Conservation (phyloP, 2,329 filamentous ascomycete genomes). For the Xylariaceae sp. region DNA sequence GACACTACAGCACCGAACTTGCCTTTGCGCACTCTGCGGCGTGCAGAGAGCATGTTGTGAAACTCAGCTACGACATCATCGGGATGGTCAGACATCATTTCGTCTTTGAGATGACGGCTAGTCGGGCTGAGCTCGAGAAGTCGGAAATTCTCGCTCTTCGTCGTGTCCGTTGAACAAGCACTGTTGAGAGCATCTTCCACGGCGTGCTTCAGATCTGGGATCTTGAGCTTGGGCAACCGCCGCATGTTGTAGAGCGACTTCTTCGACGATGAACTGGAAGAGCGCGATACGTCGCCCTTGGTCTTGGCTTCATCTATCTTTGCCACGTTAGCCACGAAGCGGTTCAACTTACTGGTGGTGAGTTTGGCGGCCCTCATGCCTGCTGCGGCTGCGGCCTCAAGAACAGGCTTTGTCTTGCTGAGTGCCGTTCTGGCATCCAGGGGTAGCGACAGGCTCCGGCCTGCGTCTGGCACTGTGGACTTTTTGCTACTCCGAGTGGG, state of each 20-base stretch:
- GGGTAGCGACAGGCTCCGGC: background rate
- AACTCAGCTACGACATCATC: constrained; percentile 10
- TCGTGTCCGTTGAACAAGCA: constrained; percentile 14
- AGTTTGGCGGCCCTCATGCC: constrained; percentile 1
- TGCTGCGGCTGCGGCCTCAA: background rate
- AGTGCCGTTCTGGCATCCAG: constrained; percentile 1
- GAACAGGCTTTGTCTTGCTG: background rate
- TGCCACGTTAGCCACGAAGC: background rate
- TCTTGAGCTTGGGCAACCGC: constrained; percentile 12
- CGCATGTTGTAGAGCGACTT: constrained; percentile 3
- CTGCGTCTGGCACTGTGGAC: background rate
- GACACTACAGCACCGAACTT: constrained; percentile 11
- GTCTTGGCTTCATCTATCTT: background rate
- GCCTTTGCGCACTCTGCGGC: constrained; percentile 18
- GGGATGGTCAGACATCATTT: background rate
- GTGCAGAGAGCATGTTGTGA: constrained; percentile 20
- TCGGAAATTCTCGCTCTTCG: constrained; percentile 4
- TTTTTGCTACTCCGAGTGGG: constrained; percentile 3
- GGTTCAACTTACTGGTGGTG: background rate
- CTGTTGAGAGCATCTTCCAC: constrained; percentile 11
- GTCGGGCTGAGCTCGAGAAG: constrained; percentile 12
- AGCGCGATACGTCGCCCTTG: background rate
- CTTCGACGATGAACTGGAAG: background rate
- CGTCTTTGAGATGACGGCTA: constrained; percentile 6
- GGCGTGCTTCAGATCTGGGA: constrained; percentile 7